These are phyloP conservation scores for Elongisporangium anandrum DNA, from an alignment of 352 stramenopile genomes.

Conservation along the genomic window DNA sequence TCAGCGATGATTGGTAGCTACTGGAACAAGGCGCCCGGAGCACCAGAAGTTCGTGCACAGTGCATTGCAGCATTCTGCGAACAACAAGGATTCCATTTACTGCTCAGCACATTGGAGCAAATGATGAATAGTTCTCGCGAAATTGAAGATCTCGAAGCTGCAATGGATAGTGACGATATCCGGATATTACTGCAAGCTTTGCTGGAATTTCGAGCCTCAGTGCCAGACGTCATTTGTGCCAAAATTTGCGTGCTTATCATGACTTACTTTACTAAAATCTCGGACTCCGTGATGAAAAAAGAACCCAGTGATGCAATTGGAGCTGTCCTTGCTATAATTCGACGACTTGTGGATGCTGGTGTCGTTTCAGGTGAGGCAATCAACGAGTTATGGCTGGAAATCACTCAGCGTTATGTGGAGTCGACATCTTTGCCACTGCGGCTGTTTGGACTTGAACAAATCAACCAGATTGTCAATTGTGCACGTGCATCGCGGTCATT, in stretches of 20 bases:
- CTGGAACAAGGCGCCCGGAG: conserved; percentile 84
- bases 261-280: conserved; percentile 78
- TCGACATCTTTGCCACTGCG: conserved; percentile 91
- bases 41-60: conserved; percentile 76
- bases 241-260: conserved; percentile 76
- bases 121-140: conserved; percentile 49
- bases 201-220: conserved; percentile 62
- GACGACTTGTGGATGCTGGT: conserved; percentile 68
- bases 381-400: conserved; percentile 77
- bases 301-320: conserved; percentile 80
- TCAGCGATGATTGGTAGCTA: conserved; percentile 87
- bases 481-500: conserved; percentile 80
- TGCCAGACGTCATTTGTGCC: conserved; percentile 57
- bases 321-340: conserved; percentile 76
- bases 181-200: conserved; percentile 77
- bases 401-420: conserved; percentile 84
- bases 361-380: conserved; percentile 44
- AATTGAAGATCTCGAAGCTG: conserved; percentile 36
- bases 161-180: conserved; percentile 78
- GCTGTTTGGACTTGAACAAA: conserved; percentile 93
- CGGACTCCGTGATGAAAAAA: conserved; percentile 79
- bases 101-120: conserved; percentile 69
- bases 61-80: conserved; percentile 84
- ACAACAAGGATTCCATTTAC: conserved; percentile 68
- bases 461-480: conserved; percentile 91